A percentile compares a stretch with the other conserved stretches of the same genome.
Evolutionary conservation across 352 stramenopile genomes (phyloP).

Genomic region (Globisporangium rhizosaccharum): DNA sequence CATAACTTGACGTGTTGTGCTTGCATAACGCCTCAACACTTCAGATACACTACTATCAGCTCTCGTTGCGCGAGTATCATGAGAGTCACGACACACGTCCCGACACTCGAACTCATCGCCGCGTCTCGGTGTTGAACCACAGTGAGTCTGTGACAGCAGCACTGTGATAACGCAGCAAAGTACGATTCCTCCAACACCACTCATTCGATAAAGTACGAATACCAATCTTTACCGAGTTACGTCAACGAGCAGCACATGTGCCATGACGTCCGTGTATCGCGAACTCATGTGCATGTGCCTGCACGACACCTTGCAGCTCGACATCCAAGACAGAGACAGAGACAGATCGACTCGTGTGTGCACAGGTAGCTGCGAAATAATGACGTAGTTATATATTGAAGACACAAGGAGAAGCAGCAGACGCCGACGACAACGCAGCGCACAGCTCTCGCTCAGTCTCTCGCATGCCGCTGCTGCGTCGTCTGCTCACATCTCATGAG

Average conservation of each 20-base stretch:
- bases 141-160: conserved; percentile 3
- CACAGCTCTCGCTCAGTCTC: neutral
- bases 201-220: conserved; percentile 10
- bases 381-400: conserved; percentile 18
- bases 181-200: neutral
- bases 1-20: too few relatives aligned
- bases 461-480: neutral
- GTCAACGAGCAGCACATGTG: neutral
- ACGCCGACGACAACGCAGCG: neutral
- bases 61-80: too few relatives aligned
- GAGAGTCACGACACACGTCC: neutral
- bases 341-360: too few relatives aligned
- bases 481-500: neutral
- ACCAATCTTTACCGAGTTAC: too few relatives aligned
- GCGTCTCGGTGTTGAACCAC: neutral
- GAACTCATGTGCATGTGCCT: too few relatives aligned
- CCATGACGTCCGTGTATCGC: neutral
- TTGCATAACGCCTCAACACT: too few relatives aligned
- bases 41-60: too few relatives aligned
- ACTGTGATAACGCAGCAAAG: neutral
- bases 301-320: neutral
- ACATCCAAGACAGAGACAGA: too few relatives aligned
- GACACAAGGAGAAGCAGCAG: neutral
- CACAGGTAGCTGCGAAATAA: conserved; percentile 7
- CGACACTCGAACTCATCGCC: neutral